A percentile compares a stretch with the other conserved stretches of the same genome.
Evolutionary conservation across 148 eudicot genomes (phyloP).

Genomic region (Vaccinium darrowii): DNA sequence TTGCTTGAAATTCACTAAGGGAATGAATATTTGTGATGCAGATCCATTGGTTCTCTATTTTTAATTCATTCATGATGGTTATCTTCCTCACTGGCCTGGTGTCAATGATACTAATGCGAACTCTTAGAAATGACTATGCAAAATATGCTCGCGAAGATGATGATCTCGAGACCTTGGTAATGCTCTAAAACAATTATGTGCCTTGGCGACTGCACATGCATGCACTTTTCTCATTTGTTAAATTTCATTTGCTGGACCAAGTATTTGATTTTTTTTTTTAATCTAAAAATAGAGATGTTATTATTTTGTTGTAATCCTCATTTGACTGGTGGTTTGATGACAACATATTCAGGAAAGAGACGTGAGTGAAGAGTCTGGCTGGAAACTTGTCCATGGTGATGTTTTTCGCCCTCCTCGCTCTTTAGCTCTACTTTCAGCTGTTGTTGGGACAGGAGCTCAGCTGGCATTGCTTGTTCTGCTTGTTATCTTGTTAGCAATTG

Average conservation of each 20-base stretch:
- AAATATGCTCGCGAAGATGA: constrained; percentile 98
- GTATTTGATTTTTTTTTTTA: background rate
- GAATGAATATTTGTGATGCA: constrained; percentile 32
- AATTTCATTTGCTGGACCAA: background rate
- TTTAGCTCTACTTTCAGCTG: constrained; percentile 69
- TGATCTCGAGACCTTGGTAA: constrained; percentile 91
- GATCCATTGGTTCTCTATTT: constrained; percentile 97
- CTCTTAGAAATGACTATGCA: constrained; percentile 94
- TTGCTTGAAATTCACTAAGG: background rate
- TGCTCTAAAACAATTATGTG: background rate
- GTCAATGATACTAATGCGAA: constrained; percentile 93
- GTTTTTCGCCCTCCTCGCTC: constrained; percentile 79
- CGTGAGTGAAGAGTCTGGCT: constrained; percentile 91
- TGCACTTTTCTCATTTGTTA: too few relatives aligned
- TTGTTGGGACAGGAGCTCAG: constrained; percentile 94
- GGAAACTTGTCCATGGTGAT: constrained; percentile 91
- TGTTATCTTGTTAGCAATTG: constrained; percentile 81
- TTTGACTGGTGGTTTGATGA: constrained; percentile 1
- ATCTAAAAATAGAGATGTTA: background rate
- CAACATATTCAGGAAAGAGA: constrained; percentile 67
- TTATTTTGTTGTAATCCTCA: background rate
- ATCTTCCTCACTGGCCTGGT: constrained; percentile 93
- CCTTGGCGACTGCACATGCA: background rate
- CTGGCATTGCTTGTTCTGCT: constrained; percentile 80
- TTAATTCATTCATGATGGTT: constrained; percentile 99